These are phyloP conservation scores for Fomitopsis pulvina DNA, from an alignment of 768 basidiomycete species.

Conservation along the genomic window DNA sequence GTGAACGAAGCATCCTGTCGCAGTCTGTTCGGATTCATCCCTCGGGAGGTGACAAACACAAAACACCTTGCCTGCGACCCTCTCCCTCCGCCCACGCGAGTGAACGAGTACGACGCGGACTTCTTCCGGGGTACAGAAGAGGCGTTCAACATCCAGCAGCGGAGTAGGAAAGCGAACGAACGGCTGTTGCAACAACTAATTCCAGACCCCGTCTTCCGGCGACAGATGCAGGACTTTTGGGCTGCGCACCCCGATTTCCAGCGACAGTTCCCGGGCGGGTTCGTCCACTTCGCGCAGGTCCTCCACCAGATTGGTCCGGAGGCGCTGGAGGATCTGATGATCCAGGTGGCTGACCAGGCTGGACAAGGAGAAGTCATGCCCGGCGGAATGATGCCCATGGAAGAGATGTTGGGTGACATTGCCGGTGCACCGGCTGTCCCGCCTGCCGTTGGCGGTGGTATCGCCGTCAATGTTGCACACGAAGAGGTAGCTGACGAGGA, in stretches of 20 bases:
- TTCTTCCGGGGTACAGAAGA: slow-evolving; percentile 72
- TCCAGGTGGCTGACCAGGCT: slow-evolving; percentile 35
- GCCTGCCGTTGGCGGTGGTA: slow-evolving; percentile 37
- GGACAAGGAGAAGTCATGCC: slow-evolving; percentile 27
- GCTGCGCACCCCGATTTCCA: slow-evolving; percentile 49
- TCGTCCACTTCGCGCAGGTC: slow-evolving; percentile 56
- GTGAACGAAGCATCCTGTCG: slow-evolving; percentile 56
- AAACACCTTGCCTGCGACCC: slow-evolving; percentile 79
- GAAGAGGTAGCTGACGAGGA: slow-evolving; percentile 19
- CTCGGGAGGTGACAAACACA: slow-evolving; percentile 41
- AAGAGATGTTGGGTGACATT: slow-evolving; percentile 25
- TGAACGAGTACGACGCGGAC: slow-evolving; percentile 57
- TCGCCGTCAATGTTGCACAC: slow-evolving; percentile 1
- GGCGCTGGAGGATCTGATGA: slow-evolving; percentile 54
- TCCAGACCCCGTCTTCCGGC: slow-evolving; percentile 49
- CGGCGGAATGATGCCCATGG: slow-evolving; percentile 44
- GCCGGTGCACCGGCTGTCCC: slow-evolving; percentile 38
- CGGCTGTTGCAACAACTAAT: slow-evolving; percentile 49
- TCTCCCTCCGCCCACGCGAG: slow-evolving; percentile 60
- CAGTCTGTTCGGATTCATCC: slow-evolving; percentile 67
- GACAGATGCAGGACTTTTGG: slow-evolving; percentile 54
- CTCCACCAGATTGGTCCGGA: slow-evolving; percentile 35
- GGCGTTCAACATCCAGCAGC: slow-evolving; percentile 30
- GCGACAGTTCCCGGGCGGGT: slow-evolving; percentile 55
- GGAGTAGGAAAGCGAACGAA: slow-evolving; percentile 42